These are phyloP conservation scores for Fusarium palustre DNA, from an alignment of 2,329 filamentous ascomycete genomes.

Conservation along the genomic window DNA sequence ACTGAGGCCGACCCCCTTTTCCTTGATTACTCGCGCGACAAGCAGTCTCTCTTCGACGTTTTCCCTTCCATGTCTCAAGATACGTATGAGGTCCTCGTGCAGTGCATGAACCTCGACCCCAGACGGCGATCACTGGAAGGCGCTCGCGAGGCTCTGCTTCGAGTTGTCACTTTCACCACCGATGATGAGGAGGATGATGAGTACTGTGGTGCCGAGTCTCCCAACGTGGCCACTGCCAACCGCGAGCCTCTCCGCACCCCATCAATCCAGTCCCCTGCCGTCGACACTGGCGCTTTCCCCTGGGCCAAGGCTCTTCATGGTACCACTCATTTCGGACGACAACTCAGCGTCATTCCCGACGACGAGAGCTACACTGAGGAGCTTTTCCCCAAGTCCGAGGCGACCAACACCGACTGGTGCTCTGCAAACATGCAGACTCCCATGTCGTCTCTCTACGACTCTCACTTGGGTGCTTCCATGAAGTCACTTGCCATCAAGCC, in stretches of 20 bases:
- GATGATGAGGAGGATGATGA: conserved; percentile 92
- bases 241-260: conserved; percentile 95
- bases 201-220: conserved; percentile 86
- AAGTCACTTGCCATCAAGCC: conserved; percentile 73
- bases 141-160: conserved; percentile 80
- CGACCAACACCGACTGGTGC: conserved; percentile 79
- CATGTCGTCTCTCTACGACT: conserved; percentile 85
- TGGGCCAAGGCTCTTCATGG: conserved; percentile 93
- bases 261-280: conserved; percentile 87
- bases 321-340: conserved; percentile 78
- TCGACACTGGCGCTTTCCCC: conserved; percentile 87
- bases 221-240: conserved; percentile 84
- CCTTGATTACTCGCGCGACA: conserved; percentile 91
- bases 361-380: conserved; percentile 85
- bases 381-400: conserved; percentile 82
- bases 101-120: conserved; percentile 93
- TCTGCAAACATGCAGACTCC: conserved; percentile 80
- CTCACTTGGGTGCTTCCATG: conserved; percentile 83
- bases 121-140: conserved; percentile 84
- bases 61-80: conserved; percentile 99
- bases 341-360: conserved; percentile 88
- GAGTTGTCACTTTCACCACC: conserved; percentile 90
- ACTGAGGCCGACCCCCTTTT: conserved; percentile 93
- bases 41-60: conserved; percentile 96
- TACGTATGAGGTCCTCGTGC: conserved; percentile 91